These are phyloP conservation scores for Corynascus novoguineensis DNA, from an alignment of 495 filamentous ascomycete species.

Conservation along the genomic window DNA sequence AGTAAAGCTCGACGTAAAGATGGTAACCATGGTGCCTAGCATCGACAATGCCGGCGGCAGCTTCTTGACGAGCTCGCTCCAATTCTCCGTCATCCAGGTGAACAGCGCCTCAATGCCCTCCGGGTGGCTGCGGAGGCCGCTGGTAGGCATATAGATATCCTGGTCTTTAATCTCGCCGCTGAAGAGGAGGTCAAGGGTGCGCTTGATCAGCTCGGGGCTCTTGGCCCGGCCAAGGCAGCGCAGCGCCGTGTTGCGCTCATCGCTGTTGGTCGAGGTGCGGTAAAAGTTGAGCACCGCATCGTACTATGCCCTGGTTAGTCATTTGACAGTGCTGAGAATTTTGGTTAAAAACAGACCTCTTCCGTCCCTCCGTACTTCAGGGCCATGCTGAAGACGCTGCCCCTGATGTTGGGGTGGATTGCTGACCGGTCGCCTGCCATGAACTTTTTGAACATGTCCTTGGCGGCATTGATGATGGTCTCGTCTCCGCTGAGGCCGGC, in stretches of 20 bases:
- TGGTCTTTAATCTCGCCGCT: constrained; percentile 88
- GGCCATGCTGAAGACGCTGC: constrained; percentile 64
- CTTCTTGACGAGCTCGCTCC: constrained; percentile 72
- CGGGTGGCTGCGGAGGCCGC: constrained; percentile 69
- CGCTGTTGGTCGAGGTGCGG: constrained; percentile 75
- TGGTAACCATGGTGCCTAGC: constrained; percentile 77
- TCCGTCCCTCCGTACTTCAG: constrained; percentile 66
- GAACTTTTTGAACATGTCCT: constrained; percentile 70
- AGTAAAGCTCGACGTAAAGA: constrained; percentile 79
- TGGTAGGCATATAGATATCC: constrained; percentile 85
- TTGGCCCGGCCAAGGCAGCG: constrained; percentile 77
- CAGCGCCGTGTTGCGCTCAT: constrained; percentile 94
- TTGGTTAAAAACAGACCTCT: constrained; percentile 49
- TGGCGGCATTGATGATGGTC: constrained; percentile 54
- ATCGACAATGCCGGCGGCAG: constrained; percentile 76
- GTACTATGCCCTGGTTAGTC: constrained; percentile 47
- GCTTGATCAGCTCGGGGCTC: constrained; percentile 70
- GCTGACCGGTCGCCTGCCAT: constrained; percentile 60
- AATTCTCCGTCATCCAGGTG: constrained; percentile 79
- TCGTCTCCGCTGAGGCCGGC: constrained; percentile 63
- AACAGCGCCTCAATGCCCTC: constrained; percentile 78
- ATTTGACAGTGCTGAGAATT: constrained; percentile 4
- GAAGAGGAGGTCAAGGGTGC: constrained; percentile 68
- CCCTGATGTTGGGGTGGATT: constrained; percentile 67
- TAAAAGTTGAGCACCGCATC: constrained; percentile 76